Evolutionary conservation across 2,329 filamentous ascomycete species (phyloP).

Genomic region (Rutstroemia sp.): DNA sequence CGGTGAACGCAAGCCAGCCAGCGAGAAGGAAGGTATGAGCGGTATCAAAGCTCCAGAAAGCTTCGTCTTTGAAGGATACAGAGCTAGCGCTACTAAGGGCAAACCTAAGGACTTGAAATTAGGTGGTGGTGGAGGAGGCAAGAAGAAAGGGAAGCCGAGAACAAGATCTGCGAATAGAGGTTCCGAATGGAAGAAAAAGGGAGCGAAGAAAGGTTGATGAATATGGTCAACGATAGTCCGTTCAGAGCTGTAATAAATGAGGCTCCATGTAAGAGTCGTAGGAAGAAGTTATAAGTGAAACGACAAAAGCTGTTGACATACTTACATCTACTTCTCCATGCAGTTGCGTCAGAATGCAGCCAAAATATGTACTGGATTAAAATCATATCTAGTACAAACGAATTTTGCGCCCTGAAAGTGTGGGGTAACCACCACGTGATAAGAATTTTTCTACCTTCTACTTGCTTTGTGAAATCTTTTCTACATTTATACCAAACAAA

Average conservation of each 20-base stretch:
- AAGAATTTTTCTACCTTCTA: no score
- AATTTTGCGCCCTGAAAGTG: no score
- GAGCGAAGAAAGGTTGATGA: constrained; percentile 28
- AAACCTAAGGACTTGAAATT: constrained; percentile 55
- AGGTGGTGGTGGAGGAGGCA: constrained; percentile 47
- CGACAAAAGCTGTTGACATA: background rate
- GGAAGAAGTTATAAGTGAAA: background rate
- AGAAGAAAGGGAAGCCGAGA: constrained; percentile 38
- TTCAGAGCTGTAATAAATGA: background rate
- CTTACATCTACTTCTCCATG: no score
- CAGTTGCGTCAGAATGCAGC: no score
- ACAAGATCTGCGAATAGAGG: constrained; percentile 30
- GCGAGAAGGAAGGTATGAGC: constrained; percentile 13
- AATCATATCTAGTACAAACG: no score
- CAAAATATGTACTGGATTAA: no score
- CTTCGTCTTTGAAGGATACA: constrained; percentile 74
- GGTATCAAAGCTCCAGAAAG: constrained; percentile 51
- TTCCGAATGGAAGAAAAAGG: constrained; percentile 32
- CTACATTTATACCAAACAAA: no score
- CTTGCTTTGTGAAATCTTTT: no score
- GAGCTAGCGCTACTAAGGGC: constrained; percentile 60
- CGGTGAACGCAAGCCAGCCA: constrained; percentile 10
- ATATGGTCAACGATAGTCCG: no score
- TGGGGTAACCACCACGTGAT: no score
- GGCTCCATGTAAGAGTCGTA: background rate